Evolutionary conservation across 192 early-diverging fungal genomes (phyloP).

Genomic region (Rhizoclosmatium sp.): DNA sequence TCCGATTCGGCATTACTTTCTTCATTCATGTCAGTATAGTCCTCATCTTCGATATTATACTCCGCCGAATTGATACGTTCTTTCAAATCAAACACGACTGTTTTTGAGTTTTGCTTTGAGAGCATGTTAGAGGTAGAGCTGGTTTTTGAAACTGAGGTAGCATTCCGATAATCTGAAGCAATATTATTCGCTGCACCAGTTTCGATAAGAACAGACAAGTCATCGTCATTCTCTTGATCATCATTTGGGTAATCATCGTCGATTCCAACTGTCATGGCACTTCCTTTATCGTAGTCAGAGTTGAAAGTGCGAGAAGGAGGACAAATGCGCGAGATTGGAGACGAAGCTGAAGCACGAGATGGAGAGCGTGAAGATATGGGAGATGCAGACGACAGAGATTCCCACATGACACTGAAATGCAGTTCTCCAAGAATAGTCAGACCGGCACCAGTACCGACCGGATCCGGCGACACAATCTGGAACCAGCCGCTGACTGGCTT

Average conservation of each 20-base stretch:
- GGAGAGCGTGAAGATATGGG: no score
- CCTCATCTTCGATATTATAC: no score
- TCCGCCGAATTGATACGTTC: not conserved
- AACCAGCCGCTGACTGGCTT: slow-evolving; percentile 42
- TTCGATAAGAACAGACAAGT: not conserved
- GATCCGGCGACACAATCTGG: slow-evolving; percentile 26
- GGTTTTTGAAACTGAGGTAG: no score
- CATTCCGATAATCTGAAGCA: no score
- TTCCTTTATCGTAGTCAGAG: not conserved
- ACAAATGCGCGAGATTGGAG: not conserved
- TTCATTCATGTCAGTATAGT: no score
- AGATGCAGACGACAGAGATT: not conserved
- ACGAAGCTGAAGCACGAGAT: not conserved
- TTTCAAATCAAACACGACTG: not conserved
- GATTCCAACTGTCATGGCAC: no score
- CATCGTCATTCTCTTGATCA: not conserved
- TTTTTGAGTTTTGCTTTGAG: not conserved
- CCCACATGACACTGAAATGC: slow-evolving; percentile 29
- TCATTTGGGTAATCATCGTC: no score
- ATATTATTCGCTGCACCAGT: no score
- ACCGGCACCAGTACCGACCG: not conserved
- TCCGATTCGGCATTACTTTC: no score
- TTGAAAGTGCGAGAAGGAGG: not conserved
- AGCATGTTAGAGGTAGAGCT: no score
- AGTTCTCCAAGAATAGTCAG: slow-evolving; percentile 33